Evolutionary conservation across 1,139 yeast genomes (phyloP), one percentile per base, ranked within the genome.

Genomic region (Nakaseomyces uthaithaninus): DNA sequence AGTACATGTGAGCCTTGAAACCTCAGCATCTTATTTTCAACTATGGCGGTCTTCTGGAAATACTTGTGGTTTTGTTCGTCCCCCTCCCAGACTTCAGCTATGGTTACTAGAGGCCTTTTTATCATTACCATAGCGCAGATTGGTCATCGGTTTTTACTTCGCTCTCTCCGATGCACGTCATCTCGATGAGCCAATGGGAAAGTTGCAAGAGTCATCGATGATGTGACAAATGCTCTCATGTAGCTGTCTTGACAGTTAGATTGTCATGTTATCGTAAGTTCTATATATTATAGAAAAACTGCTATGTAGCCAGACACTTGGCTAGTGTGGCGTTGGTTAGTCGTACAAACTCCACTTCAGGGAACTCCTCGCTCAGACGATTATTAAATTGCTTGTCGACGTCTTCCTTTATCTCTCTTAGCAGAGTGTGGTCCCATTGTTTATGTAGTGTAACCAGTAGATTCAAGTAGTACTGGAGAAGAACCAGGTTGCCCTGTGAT

Each of bases 391-490:
- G 35, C 15, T 31, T 26, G 2, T 40, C 38, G 1, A 51, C 43
- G 20, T 48, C 45, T 6, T 46, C 45, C 31, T 50, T 40, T 2
- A 59, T 40, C 4, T 36, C 44, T 14, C 39, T 28, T 11, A 57
- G 33, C n/a, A 57, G 37, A 23, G 35, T 37, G 3, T 25, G 36
- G 30, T 59, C 51, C 62, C 63, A 59, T 45, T 51, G 53, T 12
- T 48, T 28, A 20, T 53, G 41, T 24, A 59, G 37, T 6, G 50
- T 47, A 16, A 45, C 45, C 36, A 54, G 49, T 20, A 57, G 48
- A 38, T 55, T 56, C 45, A 59, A 38, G 31, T 53, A 57, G n/a
- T 47, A 48, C 30, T 51, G 43, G 18, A 55, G 34, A 19, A 58
- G 44, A 4, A 42, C 39, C n/a, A 53, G 36, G 20, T 41, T 36